phyloP scores from a whole-genome alignment of 495 filamentous ascomycete species.

The Tuber indicum region DNA sequence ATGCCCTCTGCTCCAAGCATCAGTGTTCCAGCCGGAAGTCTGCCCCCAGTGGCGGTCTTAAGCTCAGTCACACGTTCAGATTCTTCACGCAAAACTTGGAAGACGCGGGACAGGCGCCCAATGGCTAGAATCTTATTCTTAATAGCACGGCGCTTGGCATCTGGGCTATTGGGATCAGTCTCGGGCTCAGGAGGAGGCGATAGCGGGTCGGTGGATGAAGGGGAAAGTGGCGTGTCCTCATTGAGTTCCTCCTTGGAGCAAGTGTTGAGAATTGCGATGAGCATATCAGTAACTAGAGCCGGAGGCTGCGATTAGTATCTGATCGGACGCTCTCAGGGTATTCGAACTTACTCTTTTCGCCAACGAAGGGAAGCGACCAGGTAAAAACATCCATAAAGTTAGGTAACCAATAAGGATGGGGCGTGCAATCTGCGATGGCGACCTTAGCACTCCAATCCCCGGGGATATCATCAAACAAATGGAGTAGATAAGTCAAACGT shows the following conservation, averaged over 20 bases:
- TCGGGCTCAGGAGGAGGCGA: conserved; percentile 56
- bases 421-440: conserved; percentile 65
- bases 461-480: not conserved
- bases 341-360: conserved; percentile 61
- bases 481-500: conserved; percentile 29
- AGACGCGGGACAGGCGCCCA: conserved; percentile 90
- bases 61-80: conserved; percentile 94
- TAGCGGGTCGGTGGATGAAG: conserved; percentile 56
- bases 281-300: conserved; percentile 75
- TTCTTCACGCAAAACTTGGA: conserved; percentile 96
- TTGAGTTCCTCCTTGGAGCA: conserved; percentile 97
- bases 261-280: conserved; percentile 95
- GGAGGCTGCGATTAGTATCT: conserved; percentile 1
- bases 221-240: conserved; percentile 60
- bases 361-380: conserved; percentile 97
- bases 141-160: conserved; percentile 85
- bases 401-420: conserved; percentile 97
- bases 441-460: conserved; percentile 12
- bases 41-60: conserved; percentile 90
- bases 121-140: conserved; percentile 99
- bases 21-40: conserved; percentile 87
- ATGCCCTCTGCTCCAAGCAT: conserved; percentile 98
- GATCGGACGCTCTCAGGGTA: not conserved
- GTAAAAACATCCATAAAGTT: conserved; percentile 99
- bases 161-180: conserved; percentile 72